phyloP scores from a whole-genome alignment of 495 filamentous ascomycete genomes.

The Trichocladium antarcticum region DNA sequence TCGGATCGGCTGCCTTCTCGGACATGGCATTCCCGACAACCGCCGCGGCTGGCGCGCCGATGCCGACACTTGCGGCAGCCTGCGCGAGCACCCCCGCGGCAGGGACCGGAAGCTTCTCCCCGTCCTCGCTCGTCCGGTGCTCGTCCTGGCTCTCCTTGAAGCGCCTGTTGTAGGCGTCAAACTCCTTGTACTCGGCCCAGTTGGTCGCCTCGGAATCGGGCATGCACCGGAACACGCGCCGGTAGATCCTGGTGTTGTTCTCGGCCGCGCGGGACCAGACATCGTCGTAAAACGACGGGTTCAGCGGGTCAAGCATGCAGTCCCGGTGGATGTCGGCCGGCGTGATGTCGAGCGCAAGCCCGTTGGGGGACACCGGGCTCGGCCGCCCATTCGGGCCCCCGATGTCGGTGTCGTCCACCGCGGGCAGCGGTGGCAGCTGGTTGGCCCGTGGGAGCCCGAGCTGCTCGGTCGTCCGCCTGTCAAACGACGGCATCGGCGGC shows the following conservation, averaged over 20 bases:
- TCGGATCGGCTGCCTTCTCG: slow-evolving; percentile 6
- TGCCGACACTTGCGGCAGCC: slow-evolving; percentile 19
- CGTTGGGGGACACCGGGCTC: slow-evolving; percentile 34
- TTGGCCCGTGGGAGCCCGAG: slow-evolving; percentile 51
- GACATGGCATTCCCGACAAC: slow-evolving; percentile 8
- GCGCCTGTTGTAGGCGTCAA: slow-evolving; percentile 61
- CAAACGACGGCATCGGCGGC: slow-evolving; percentile 41
- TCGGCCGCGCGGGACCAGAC: slow-evolving; percentile 80
- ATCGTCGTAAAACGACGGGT: slow-evolving; percentile 71
- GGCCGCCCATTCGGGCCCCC: slow-evolving; percentile 50
- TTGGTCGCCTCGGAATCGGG: slow-evolving; percentile 87
- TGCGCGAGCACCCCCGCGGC: background rate
- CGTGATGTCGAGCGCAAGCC: slow-evolving; percentile 55
- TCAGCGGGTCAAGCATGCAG: slow-evolving; percentile 67
- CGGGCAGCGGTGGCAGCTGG: slow-evolving; percentile 54
- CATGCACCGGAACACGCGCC: slow-evolving; percentile 91
- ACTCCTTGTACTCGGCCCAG: slow-evolving; percentile 93
- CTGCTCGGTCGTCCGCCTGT: slow-evolving; percentile 40
- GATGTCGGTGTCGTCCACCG: slow-evolving; percentile 68
- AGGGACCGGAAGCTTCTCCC: slow-evolving; percentile 17
- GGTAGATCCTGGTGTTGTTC: slow-evolving; percentile 89
- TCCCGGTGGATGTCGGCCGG: slow-evolving; percentile 43
- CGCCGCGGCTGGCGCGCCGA: slow-evolving; percentile 23
- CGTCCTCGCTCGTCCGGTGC: slow-evolving; percentile 30
- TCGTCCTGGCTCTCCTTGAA: slow-evolving; percentile 59